phyloP scores from a whole-genome alignment of 352 stramenopile species.

The Globisporangium parvum region DNA sequence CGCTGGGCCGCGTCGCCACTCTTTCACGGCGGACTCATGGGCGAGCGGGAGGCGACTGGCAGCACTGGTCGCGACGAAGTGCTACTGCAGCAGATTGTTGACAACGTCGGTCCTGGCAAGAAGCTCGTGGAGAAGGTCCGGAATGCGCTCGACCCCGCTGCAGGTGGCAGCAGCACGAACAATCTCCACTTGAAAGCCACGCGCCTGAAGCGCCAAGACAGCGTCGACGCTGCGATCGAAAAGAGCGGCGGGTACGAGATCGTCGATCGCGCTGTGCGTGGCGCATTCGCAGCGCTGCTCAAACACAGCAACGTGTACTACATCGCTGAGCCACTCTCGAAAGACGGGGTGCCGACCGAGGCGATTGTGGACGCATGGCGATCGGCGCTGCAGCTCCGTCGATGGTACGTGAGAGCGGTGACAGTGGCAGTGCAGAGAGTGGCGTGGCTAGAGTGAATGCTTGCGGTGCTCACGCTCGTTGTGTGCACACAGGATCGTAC shows the following conservation, averaged over 20 bases:
- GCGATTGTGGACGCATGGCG: constrained; percentile 67
- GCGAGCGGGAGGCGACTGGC: neutral
- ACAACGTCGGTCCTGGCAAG: constrained; percentile 64
- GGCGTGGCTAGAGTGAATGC: neutral
- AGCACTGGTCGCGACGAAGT: constrained; percentile 31
- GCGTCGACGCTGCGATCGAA: constrained; percentile 74
- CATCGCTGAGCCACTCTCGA: constrained; percentile 53
- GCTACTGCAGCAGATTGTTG: constrained; percentile 68
- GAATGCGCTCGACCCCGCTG: constrained; percentile 48
- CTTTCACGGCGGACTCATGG: constrained; percentile 34
- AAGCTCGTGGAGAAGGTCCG: constrained; percentile 82
- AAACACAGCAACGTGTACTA: constrained; percentile 81
- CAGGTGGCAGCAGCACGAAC: constrained; percentile 12
- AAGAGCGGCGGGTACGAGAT: constrained; percentile 80
- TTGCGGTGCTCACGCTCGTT: neutral
- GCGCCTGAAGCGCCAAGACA: constrained; percentile 74
- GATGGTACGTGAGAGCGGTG: too few species aligned
- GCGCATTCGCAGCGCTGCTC: constrained; percentile 71
- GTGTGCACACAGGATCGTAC: constrained; percentile 58
- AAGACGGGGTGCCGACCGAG: constrained; percentile 54
- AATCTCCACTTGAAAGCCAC: constrained; percentile 64
- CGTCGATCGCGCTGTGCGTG: constrained; percentile 74
- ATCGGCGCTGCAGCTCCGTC: constrained; percentile 68
- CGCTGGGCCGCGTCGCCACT: constrained; percentile 49
- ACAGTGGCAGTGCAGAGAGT: too few species aligned